A percentile compares a stretch with the other conserved stretches of the same genome.
These are phyloP conservation scores for Schizosaccharomyces lindneri DNA, from an alignment of 805 yeast species.

Conservation along the genomic window DNA sequence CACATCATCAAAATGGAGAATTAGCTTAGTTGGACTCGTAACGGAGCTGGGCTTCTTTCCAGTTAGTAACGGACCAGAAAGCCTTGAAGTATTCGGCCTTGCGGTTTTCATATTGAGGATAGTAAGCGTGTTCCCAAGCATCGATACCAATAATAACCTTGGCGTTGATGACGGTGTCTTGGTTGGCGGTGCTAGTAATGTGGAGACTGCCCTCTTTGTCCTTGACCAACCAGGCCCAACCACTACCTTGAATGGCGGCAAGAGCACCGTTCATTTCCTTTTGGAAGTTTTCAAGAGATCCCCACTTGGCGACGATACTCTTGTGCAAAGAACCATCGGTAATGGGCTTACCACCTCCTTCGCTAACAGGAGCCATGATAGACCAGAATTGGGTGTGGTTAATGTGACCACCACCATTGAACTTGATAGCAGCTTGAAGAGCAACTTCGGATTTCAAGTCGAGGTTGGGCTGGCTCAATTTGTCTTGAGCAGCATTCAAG, in stretches of 20 bases:
- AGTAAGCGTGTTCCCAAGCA: conserved; percentile 83
- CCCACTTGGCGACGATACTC: conserved; percentile 39
- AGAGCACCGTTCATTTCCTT: conserved; percentile 32
- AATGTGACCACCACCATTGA: conserved; percentile 79
- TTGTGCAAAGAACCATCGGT: conserved; percentile 24
- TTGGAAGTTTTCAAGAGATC: conserved; percentile 46
- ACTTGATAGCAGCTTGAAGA: conserved; percentile 52
- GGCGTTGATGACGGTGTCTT: conserved; percentile 51
- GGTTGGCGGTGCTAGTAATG: conserved; percentile 60
- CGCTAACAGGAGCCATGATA: conserved; percentile 49
- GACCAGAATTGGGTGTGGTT: conserved; percentile 79
- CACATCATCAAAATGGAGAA: too few species aligned
- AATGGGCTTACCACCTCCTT: conserved; percentile 47
- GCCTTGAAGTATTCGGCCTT: conserved; percentile 82
- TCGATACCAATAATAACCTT: conserved; percentile 70
- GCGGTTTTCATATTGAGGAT: conserved; percentile 76
- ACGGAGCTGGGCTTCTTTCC: conserved; percentile 73
- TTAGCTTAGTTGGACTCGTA: conserved; percentile 17
- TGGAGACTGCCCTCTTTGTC: conserved; percentile 53
- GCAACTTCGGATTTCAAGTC: conserved; percentile 32
- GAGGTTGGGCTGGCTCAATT: conserved; percentile 41
- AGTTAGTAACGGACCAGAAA: conserved; percentile 81
- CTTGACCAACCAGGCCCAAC: conserved; percentile 83
- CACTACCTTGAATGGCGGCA: conserved; percentile 84
- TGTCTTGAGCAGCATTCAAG: conserved; percentile 53